Conservation (phyloP, 2,329 filamentous ascomycete genomes). For the Malbranchea zuffiana region DNA sequence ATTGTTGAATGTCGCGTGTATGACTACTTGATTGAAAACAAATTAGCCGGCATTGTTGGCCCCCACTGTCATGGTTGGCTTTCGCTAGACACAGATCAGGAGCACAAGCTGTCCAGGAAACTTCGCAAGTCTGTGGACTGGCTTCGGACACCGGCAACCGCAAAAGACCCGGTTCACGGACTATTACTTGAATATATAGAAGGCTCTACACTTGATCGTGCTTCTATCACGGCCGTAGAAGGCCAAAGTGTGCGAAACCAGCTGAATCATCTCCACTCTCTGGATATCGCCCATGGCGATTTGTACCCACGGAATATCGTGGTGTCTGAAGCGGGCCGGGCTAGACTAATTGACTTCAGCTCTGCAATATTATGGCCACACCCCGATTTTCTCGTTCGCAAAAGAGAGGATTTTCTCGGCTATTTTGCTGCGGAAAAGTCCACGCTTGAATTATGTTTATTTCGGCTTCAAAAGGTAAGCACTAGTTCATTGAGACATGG, state of each 20-base stretch:
- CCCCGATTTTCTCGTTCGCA: neutral
- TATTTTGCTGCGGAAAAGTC: neutral
- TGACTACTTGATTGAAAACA: constrained; percentile 9
- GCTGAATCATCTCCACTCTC: constrained; percentile 5
- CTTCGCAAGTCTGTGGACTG: constrained; percentile 5
- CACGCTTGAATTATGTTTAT: constrained; percentile 2
- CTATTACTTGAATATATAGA: constrained; percentile 10
- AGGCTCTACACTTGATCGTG: constrained; percentile 3
- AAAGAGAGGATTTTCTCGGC: neutral
- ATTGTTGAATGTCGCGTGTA: constrained; percentile 13
- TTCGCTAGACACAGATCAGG: constrained; percentile 4
- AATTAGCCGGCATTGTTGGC: constrained; percentile 8
- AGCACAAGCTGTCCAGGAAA: neutral
- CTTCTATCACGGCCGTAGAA: neutral
- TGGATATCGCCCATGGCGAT: constrained; percentile 9
- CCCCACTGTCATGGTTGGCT: constrained; percentile 10
- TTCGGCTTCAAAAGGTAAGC: constrained; percentile 3
- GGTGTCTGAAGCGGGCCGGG: constrained; percentile 7
- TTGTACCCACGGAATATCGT: constrained; percentile 7
- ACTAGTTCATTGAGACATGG: too few species aligned
- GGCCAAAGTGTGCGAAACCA: constrained; percentile 9
- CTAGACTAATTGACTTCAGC: constrained; percentile 8
- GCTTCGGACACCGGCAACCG: constrained; percentile 4
- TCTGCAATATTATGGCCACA: neutral
- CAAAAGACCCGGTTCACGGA: constrained; percentile 6